Evolutionary conservation across 164 flowering plant species (phyloP).

Genomic region (Vitis riparia): DNA sequence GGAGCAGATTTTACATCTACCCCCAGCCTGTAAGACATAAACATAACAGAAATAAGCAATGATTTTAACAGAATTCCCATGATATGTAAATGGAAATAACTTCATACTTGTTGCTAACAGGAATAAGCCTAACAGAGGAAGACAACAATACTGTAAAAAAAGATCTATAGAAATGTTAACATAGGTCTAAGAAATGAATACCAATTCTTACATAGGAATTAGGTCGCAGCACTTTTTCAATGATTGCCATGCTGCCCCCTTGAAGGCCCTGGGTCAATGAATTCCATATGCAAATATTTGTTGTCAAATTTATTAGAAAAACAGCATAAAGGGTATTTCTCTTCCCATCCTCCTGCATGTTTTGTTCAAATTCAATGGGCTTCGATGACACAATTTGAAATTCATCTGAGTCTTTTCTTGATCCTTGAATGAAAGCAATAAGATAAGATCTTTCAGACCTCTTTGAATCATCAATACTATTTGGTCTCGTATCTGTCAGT

Average conservation of each 20-base stretch:
- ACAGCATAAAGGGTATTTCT: conserved; percentile 7
- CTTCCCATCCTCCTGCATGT: too few species aligned
- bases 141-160: not conserved
- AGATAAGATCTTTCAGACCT: too few species aligned
- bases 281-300: conserved; percentile 14
- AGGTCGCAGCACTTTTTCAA: conserved; percentile 1
- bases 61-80: too few species aligned
- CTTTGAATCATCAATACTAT: too few species aligned
- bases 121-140: too few species aligned
- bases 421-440: too few species aligned
- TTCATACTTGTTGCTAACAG: too few species aligned
- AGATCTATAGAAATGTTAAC: not conserved
- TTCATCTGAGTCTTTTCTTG: too few species aligned
- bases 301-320: conserved; percentile 18
- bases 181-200: not conserved
- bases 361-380: too few species aligned
- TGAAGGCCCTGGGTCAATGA: conserved; percentile 1
- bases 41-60: not conserved
- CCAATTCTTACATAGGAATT: conserved; percentile 11
- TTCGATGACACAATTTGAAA: too few species aligned
- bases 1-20: not conserved
- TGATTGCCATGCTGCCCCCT: not conserved
- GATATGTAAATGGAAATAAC: too few species aligned
- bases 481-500: too few species aligned
- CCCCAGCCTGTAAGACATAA: conserved; percentile 3